Base-by-base conservation (phyloP, 108 stramenopile genomes). In the Chaetoceros tenuissimus region DNA sequence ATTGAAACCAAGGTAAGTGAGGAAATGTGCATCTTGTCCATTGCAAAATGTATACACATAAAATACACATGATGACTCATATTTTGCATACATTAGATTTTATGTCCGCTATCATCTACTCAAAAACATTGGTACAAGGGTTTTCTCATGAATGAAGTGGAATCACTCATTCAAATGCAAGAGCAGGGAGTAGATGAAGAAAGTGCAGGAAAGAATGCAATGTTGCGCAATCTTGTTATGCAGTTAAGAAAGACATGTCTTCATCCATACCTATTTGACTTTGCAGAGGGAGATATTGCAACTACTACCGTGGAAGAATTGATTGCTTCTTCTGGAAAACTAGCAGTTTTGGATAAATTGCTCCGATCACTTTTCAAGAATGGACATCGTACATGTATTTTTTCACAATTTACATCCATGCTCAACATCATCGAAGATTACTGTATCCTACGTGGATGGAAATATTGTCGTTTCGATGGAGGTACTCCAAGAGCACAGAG, bases 401-500 rank as follows among this genome's bases (percentile, higher is more conserved):
- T 97, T 71, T 86, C 87, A 0, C 96, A 97, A 66, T 94, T 97
- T 68, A 92, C 92, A 5, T 46, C 64, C 5, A 77, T 95, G 59
- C 64, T 97, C 7, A 84, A 97, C 59, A 86, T 97, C 31, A 52
- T 97, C 19, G 85, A 93, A 49, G 94, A 96, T 68, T 94, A 89
- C 55, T 87, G 81, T 31, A 30, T 26, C 17, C 28, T 82, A 48
- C 59, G 85, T 2, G 89, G 85, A 30, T 94, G 88, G 82, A 74
- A 75, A 51, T 91, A 81, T 63, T 78, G 75, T 20, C 74, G 87
- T 1, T 72, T 94, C 45, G 94, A 94, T 59, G 94, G 94, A 3
- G 24, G 59, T 8, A 85, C 85, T 13, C 62, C 67, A 8, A 69
- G 94, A 17, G 94, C 87, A 46, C 77, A 84, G 24, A 66, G 96